Evolutionary conservation across 2,329 filamentous ascomycete genomes (phyloP), one percentile per base, ranked within the genome.

Genomic region (Cordyceps fumosorosea): DNA sequence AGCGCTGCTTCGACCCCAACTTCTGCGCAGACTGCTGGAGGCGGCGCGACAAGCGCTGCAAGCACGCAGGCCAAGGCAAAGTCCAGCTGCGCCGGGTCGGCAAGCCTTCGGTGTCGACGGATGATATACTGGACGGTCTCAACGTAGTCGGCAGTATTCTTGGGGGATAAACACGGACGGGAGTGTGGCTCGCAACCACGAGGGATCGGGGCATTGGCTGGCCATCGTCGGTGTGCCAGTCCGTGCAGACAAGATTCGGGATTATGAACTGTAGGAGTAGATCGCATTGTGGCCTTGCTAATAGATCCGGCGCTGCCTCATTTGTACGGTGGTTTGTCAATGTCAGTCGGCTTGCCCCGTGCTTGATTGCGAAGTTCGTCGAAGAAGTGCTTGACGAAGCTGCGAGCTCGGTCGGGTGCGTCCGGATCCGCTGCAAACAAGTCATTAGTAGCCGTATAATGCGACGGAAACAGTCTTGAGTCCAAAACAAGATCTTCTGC

Each of bases 341-440:
- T 67, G 3, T 80, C 72, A 12, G 73, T 78, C 50, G 79, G 77
- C 22, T 72, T 78, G 4, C 81, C 81, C 11, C 74, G 73, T 11
- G 76, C 69, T 66, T 84, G 82, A 59, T 81, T 82, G 66, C 75
- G 76, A 5, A 84, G 59, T 70, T 84, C 82, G 11, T 81, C 75
- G 42, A 78, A 22, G 51, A 84, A 84, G 64, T 82, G 75, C 40
- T 70, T 75, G 1, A 80, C 45, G 63, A 84, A 84, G 3, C 66
- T 66, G 8, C 67, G 64, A 0, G 66, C 55, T 7, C 67, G 66
- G 5, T 61, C 64, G 16, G 50, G 55, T 4, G 68, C 63, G 29
- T 72, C 70, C 0, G 74, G 75, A 20, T 80, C 71, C 45, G 73
- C 73, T 71, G 65, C 29, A 51, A 18, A 8, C 29, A 24, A 34